Conservation (phyloP, 495 filamentous ascomycete species). For the Penicillium argentinense region DNA sequence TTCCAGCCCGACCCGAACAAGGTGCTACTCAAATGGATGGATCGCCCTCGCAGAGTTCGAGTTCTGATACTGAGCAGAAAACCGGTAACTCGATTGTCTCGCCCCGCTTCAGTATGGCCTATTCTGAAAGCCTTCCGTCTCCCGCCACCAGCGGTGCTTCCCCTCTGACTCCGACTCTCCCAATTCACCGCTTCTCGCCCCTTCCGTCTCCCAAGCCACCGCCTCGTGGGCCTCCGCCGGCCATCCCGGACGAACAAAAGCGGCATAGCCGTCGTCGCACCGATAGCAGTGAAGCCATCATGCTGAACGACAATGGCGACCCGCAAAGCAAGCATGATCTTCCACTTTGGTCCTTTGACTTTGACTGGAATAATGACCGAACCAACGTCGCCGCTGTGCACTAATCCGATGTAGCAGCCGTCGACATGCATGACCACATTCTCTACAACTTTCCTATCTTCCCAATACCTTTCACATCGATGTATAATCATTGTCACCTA, state of each 20-base stretch:
- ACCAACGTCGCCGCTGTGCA: slow-evolving; percentile 37
- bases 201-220: slow-evolving; percentile 41
- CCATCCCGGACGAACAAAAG: slow-evolving; percentile 36
- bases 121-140: slow-evolving; percentile 42
- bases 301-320: slow-evolving; percentile 27
- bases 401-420: slow-evolving; percentile 13
- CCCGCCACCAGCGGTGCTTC: slow-evolving; percentile 40
- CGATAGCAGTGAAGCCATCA: slow-evolving; percentile 47
- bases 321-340: slow-evolving; percentile 28
- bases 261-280: slow-evolving; percentile 44
- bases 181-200: slow-evolving; percentile 46
- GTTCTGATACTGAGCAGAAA: slow-evolving; percentile 41
- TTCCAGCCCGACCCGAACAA: slow-evolving; percentile 25
- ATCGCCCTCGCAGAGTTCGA: slow-evolving; percentile 28
- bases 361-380: slow-evolving; percentile 39
- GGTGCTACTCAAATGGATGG: slow-evolving; percentile 28
- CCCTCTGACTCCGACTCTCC: slow-evolving; percentile 46
- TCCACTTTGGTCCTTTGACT: slow-evolving; percentile 43
- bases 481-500: slow-evolving; percentile 1
- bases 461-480: slow-evolving; percentile 6
- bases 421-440: slow-evolving; percentile 5
- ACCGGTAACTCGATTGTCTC: slow-evolving; percentile 33
- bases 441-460: slow-evolving; percentile 5
- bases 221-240: slow-evolving; percentile 38
- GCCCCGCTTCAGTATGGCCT: slow-evolving; percentile 34